These are phyloP conservation scores for Coemansia sp. DNA, from an alignment of 192 early-diverging fungal species.

Conservation along the genomic window DNA sequence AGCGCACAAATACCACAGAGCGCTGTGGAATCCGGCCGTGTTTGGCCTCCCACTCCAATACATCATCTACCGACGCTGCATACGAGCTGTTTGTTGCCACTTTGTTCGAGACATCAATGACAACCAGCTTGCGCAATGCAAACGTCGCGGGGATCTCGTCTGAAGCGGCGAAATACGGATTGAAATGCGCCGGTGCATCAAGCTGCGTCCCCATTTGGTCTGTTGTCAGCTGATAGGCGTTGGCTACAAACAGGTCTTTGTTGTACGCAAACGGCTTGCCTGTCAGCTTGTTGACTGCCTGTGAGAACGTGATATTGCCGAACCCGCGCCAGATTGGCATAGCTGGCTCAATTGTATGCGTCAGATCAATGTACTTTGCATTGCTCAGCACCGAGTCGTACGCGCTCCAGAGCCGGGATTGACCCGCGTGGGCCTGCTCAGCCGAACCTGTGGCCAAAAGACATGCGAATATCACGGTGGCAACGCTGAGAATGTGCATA, in stretches of 20 bases:
- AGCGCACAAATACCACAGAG: slow-evolving; percentile 54
- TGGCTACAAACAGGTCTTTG: slow-evolving; percentile 49
- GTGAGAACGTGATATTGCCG: slow-evolving; percentile 51
- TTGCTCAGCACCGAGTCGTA: slow-evolving; percentile 29
- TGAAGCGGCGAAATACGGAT: slow-evolving; percentile 39
- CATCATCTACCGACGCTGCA: slow-evolving; percentile 34
- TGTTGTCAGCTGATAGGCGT: slow-evolving; percentile 53
- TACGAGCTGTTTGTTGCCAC: slow-evolving; percentile 39
- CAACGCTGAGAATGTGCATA: slow-evolving; percentile 1
- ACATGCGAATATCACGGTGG: not conserved
- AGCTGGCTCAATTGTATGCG: slow-evolving; percentile 54
- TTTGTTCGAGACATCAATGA: slow-evolving; percentile 52
- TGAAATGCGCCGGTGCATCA: slow-evolving; percentile 56
- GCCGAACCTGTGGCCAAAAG: not conserved
- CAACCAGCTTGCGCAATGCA: slow-evolving; percentile 54
- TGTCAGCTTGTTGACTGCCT: slow-evolving; percentile 39
- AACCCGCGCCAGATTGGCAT: slow-evolving; percentile 59
- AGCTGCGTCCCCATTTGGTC: slow-evolving; percentile 59
- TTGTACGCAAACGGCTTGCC: slow-evolving; percentile 48
- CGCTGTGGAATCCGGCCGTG: slow-evolving; percentile 41
- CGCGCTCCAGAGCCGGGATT: slow-evolving; percentile 21
- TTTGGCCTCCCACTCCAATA: slow-evolving; percentile 40
- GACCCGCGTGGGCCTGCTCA: not conserved
- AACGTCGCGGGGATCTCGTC: slow-evolving; percentile 55
- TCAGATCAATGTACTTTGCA: slow-evolving; percentile 53